A percentile compares a stretch with the other conserved stretches of the same genome.
Conservation (phyloP, 192 early-diverging fungal genomes). For the Coemansia javaensis region DNA sequence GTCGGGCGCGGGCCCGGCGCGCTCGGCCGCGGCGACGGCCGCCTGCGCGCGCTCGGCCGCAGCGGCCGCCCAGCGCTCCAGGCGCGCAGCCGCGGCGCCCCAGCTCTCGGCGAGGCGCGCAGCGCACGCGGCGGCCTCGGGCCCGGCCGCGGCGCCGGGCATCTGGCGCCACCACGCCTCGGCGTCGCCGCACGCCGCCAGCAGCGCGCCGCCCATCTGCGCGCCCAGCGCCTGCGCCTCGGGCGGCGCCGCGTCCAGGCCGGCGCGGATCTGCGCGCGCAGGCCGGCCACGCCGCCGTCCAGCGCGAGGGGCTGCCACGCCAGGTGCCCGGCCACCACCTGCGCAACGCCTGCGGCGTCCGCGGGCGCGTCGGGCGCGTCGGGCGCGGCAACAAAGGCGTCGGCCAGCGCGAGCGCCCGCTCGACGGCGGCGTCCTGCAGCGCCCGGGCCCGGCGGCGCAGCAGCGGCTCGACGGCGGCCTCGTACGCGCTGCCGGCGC, state of each 20-base stretch:
- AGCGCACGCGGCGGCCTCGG: constrained; percentile 17
- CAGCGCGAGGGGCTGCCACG: constrained; percentile 20
- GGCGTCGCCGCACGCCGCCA: constrained; percentile 22
- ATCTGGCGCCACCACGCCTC: constrained; percentile 46
- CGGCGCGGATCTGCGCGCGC: constrained; percentile 3
- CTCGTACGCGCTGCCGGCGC: constrained; percentile 3
- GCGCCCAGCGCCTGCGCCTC: constrained; percentile 7
- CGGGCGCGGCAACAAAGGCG: constrained; percentile 15
- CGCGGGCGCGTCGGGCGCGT: too few relatives aligned
- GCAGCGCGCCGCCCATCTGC: constrained; percentile 5
- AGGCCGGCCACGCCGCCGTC: constrained; percentile 1
- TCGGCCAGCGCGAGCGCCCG: constrained; percentile 10
- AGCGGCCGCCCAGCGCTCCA: constrained; percentile 15
- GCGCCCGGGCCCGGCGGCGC: constrained; percentile 4
- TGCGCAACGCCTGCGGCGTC: constrained; percentile 3
- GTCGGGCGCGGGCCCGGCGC: not conserved
- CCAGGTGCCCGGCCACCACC: constrained; percentile 18
- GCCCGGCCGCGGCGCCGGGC: constrained; percentile 16
- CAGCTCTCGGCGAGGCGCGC: constrained; percentile 20
- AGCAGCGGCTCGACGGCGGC: constrained; percentile 30
- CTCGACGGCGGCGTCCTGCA: constrained; percentile 14
- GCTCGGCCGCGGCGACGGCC: not conserved
- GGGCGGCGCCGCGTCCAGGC: constrained; percentile 18
- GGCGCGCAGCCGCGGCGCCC: constrained; percentile 5
- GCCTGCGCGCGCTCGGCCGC: not conserved